Conservation (phyloP, 345 rosid genomes). For the Raphanus sativus region DNA sequence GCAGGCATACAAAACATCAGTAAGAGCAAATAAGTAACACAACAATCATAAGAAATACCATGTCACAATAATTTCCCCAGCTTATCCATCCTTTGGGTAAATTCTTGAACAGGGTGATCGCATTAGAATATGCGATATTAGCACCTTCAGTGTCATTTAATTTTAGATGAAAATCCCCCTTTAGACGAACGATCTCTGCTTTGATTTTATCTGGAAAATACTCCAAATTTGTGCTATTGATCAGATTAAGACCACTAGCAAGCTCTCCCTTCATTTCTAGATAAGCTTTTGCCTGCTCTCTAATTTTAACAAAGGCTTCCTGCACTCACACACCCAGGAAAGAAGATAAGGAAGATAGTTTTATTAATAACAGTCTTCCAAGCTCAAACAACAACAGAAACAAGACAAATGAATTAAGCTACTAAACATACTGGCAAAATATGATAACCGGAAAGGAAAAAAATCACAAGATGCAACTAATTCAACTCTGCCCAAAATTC, state of each 20-base stretch:
- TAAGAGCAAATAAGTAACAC: slow-evolving; percentile 12
- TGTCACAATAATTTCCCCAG: slow-evolving; percentile 97
- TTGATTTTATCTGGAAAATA: slow-evolving; percentile 83
- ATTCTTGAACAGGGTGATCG: slow-evolving; percentile 80
- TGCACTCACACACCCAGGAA: slow-evolving; percentile 43
- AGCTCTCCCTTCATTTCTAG: slow-evolving; percentile 94
- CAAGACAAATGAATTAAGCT: too few relatives aligned
- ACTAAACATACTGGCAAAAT: too few relatives aligned
- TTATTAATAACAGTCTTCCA: slow-evolving; percentile 2
- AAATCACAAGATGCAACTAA: not conserved
- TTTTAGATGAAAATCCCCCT: slow-evolving; percentile 86
- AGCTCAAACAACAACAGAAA: slow-evolving; percentile 1
- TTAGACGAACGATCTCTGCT: slow-evolving; percentile 85
- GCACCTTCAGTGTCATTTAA: slow-evolving; percentile 80
- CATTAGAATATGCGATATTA: slow-evolving; percentile 79
- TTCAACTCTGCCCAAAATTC: not conserved
- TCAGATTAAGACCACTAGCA: slow-evolving; percentile 79
- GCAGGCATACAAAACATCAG: not conserved
- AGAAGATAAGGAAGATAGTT: slow-evolving; percentile 16
- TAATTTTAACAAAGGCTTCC: slow-evolving; percentile 98
- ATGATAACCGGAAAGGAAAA: too few relatives aligned
- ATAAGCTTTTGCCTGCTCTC: slow-evolving; percentile 97
- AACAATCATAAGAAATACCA: slow-evolving; percentile 52
- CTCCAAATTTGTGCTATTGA: slow-evolving; percentile 87
- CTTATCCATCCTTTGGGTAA: slow-evolving; percentile 99